A percentile compares a stretch with the other conserved stretches of the same genome.
Evolutionary conservation across 768 basidiomycete species (phyloP).

Genomic region (Lentinula sp.): DNA sequence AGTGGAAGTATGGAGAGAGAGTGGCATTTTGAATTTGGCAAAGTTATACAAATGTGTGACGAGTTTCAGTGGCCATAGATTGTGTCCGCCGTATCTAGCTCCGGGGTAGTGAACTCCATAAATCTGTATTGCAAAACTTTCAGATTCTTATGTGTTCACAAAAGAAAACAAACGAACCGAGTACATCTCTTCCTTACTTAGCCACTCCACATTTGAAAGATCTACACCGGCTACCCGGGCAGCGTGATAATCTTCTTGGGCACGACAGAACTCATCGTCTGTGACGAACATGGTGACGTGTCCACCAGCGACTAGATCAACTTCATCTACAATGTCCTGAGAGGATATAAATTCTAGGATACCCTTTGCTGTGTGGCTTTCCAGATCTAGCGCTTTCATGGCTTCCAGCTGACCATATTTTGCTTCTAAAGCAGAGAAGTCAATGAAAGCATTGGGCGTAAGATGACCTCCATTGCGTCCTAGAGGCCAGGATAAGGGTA

Average conservation of each 20-base stretch:
- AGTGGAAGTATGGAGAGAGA: slow-evolving; percentile 63
- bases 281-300: slow-evolving; percentile 46
- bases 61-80: slow-evolving; percentile 80
- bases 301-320: slow-evolving; percentile 60
- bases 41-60: slow-evolving; percentile 57
- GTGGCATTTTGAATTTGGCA: slow-evolving; percentile 18
- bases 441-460: slow-evolving; percentile 40
- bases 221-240: slow-evolving; percentile 49
- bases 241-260: slow-evolving; percentile 40
- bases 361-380: slow-evolving; percentile 45
- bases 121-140: slow-evolving; percentile 10
- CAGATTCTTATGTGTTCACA: background rate
- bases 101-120: slow-evolving; percentile 42
- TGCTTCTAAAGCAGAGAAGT: slow-evolving; percentile 32
- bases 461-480: slow-evolving; percentile 80
- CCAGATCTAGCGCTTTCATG: slow-evolving; percentile 43
- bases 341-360: slow-evolving; percentile 44
- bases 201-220: slow-evolving; percentile 36
- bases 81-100: slow-evolving; percentile 47
- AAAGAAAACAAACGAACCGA: slow-evolving; percentile 28
- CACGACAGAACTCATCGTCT: slow-evolving; percentile 30
- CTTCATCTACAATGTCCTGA: slow-evolving; percentile 34
- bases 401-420: slow-evolving; percentile 51
- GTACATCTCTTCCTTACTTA: slow-evolving; percentile 39
- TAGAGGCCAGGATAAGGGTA: slow-evolving; percentile 17